Evolutionary conservation across 805 yeast species (phyloP).

Genomic region (Zygosaccharomyces siamensis): DNA sequence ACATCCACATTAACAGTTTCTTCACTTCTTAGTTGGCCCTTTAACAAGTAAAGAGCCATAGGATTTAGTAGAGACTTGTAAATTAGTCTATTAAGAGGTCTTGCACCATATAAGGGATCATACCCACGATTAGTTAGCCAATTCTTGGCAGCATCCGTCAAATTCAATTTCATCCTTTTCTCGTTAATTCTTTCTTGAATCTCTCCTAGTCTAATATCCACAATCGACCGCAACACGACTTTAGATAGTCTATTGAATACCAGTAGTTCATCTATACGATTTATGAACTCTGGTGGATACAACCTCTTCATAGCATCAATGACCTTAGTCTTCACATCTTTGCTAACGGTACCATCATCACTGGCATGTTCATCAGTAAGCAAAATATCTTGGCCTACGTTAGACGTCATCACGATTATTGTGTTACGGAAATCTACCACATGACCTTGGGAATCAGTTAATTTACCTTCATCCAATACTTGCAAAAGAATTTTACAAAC

Average conservation of each 20-base stretch:
- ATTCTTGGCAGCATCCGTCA: constrained; percentile 60
- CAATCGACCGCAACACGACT: constrained; percentile 67
- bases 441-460: constrained; percentile 93
- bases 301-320: constrained; percentile 59
- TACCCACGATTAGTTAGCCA: constrained; percentile 85
- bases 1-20: constrained; percentile 52
- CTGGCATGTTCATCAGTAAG: constrained; percentile 52
- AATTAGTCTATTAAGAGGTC: constrained; percentile 88
- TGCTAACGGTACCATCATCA: constrained; percentile 56
- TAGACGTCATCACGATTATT: constrained; percentile 92
- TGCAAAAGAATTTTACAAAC: constrained; percentile 86
- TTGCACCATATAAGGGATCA: constrained; percentile 89
- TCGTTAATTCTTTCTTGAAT: constrained; percentile 73
- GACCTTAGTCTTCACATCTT: constrained; percentile 52
- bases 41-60: constrained; percentile 71
- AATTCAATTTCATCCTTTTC: constrained; percentile 61
- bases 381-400: constrained; percentile 89
- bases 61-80: constrained; percentile 85
- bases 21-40: constrained; percentile 65
- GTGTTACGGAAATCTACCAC: constrained; percentile 92
- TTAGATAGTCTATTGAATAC: constrained; percentile 88
- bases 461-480: constrained; percentile 90
- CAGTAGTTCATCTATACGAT: constrained; percentile 89
- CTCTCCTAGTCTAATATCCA: constrained; percentile 78
- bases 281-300: constrained; percentile 94